Conservation (phyloP, 169 alveolate species). For the Besnoitia besnoiti region DNA sequence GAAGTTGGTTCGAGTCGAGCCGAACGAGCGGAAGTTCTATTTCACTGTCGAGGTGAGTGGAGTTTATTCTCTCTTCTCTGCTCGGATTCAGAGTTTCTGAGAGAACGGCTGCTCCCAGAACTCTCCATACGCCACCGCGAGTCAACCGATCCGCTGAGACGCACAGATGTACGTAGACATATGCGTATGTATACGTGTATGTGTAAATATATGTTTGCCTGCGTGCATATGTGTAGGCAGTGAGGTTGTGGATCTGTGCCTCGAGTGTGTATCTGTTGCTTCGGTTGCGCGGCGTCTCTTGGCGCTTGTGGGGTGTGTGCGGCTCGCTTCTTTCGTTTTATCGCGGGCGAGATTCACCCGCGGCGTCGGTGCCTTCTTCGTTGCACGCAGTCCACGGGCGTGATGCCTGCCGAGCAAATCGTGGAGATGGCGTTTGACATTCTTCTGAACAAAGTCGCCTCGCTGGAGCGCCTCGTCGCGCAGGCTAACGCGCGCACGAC, state of each 20-base stretch:
- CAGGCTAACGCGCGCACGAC: slow-evolving; percentile 38
- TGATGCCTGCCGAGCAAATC: slow-evolving; percentile 86
- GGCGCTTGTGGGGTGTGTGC: background rate
- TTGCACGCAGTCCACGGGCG: slow-evolving; percentile 84
- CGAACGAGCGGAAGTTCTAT: slow-evolving; percentile 19
- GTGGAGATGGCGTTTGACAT: slow-evolving; percentile 82
- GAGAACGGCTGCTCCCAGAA: too few relatives aligned
- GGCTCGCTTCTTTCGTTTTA: background rate
- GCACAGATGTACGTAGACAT: background rate
- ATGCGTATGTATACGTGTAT: background rate
- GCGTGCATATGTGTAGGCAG: background rate
- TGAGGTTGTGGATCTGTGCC: background rate
- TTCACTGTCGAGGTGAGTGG: slow-evolving; percentile 60
- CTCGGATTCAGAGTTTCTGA: too few relatives aligned
- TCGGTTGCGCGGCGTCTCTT: background rate
- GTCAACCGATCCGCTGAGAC: background rate
- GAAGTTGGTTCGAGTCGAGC: slow-evolving; percentile 5
- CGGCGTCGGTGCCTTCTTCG: too few relatives aligned
- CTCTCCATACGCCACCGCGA: too few relatives aligned
- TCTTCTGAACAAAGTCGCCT: slow-evolving; percentile 69
- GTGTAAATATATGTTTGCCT: background rate
- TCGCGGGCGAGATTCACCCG: too few relatives aligned
- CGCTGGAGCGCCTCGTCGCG: slow-evolving; percentile 24
- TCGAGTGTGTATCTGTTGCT: background rate
- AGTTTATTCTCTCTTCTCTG: too few relatives aligned